Conservation (phyloP, 2,329 filamentous ascomycete species). For the Calonectria honghensis region DNA sequence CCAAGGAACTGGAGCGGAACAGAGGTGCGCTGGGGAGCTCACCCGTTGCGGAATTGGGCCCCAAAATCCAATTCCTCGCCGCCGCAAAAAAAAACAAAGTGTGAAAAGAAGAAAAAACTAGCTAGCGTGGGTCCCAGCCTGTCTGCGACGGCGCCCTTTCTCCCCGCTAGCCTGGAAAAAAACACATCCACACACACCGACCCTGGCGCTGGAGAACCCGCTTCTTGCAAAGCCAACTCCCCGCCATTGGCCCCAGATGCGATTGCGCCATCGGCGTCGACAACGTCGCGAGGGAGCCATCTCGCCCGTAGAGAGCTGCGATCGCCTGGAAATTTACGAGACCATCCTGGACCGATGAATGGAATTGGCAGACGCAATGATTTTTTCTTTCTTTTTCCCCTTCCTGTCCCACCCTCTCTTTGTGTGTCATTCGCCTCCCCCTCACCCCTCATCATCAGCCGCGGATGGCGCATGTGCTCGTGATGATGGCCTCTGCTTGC, state of each 20-base stretch:
- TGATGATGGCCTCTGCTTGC: background rate
- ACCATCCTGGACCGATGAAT: slow-evolving; percentile 2
- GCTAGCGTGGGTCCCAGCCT: background rate
- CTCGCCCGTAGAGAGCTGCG: slow-evolving; percentile 19
- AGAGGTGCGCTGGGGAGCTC: background rate
- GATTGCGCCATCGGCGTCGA: slow-evolving; percentile 53
- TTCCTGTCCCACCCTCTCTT: background rate
- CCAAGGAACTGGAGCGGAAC: background rate
- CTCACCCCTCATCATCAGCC: background rate
- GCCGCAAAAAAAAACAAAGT: background rate
- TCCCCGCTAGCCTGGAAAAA: slow-evolving; percentile 40
- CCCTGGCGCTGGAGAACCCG: slow-evolving; percentile 39
- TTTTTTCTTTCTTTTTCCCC: background rate
- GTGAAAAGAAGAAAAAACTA: background rate
- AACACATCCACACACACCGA: background rate
- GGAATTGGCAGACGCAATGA: background rate
- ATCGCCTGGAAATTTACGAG: slow-evolving; percentile 8
- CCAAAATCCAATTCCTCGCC: background rate
- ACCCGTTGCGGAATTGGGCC: background rate
- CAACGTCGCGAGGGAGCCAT: slow-evolving; percentile 49
- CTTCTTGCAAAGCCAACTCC: slow-evolving; percentile 31
- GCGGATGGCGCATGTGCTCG: background rate
- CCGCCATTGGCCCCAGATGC: slow-evolving; percentile 40
- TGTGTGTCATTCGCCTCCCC: background rate
- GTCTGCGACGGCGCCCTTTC: slow-evolving; percentile 20